These are phyloP conservation scores for Plasmodium inui DNA, from an alignment of 169 alveolate species.

Conservation along the genomic window DNA sequence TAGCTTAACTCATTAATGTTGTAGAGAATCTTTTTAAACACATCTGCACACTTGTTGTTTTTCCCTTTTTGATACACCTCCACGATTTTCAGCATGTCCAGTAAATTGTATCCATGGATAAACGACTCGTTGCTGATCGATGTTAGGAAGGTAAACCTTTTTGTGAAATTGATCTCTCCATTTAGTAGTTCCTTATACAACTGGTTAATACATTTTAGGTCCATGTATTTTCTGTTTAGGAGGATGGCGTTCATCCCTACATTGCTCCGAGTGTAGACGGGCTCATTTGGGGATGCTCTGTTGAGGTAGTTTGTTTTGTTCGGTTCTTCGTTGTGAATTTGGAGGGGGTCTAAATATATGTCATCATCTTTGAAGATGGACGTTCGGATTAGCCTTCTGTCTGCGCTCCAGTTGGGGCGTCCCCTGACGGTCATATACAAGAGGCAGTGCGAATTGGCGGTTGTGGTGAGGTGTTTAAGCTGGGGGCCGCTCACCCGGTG, in stretches of 20 bases:
- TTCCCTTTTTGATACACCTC: constrained; percentile 77
- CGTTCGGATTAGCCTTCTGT: constrained; percentile 10
- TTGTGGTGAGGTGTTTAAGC: neutral
- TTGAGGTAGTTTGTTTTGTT: constrained; percentile 56
- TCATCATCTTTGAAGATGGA: constrained; percentile 72
- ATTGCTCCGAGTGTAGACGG: constrained; percentile 34
- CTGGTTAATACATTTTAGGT: constrained; percentile 66
- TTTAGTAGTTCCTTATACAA: constrained; percentile 78
- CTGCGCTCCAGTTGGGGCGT: neutral
- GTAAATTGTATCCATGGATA: constrained; percentile 65
- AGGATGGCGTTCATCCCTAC: constrained; percentile 62
- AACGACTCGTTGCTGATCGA: constrained; percentile 77
- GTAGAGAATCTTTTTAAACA: constrained; percentile 55
- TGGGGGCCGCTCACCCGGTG: neutral
- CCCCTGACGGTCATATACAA: neutral
- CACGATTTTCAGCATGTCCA: constrained; percentile 73
- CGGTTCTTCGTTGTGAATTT: constrained; percentile 50
- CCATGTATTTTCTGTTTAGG: constrained; percentile 41
- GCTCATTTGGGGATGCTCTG: constrained; percentile 13
- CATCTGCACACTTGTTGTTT: constrained; percentile 15
- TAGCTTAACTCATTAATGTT: constrained; percentile 80
- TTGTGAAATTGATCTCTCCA: constrained; percentile 81
- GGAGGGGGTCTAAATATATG: constrained; percentile 52
- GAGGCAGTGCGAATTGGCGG: neutral
- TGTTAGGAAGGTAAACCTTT: constrained; percentile 81